Evolutionary conservation across 345 rosid genomes (phyloP).

Genomic region (Eutrema japonicum): DNA sequence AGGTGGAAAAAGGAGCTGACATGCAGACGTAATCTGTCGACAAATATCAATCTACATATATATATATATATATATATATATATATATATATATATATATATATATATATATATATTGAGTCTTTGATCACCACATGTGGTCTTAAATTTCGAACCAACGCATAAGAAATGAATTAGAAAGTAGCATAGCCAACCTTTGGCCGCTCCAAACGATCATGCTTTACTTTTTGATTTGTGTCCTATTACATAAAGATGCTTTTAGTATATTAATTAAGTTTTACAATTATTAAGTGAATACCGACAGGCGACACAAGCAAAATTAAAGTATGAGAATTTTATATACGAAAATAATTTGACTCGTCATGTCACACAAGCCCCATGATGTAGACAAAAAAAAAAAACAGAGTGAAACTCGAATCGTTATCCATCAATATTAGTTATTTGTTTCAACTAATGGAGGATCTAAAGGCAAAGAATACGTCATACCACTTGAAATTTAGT

Average conservation of each 20-base stretch:
- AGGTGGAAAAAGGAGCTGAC: slow-evolving; percentile 40
- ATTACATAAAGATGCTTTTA: slow-evolving; percentile 43
- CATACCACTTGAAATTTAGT: slow-evolving; percentile 56
- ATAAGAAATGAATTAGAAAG: slow-evolving; percentile 35
- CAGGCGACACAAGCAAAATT: slow-evolving; percentile 34
- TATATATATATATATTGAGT: slow-evolving; percentile 25
- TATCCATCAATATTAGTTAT: slow-evolving; percentile 59
- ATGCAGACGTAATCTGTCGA: slow-evolving; percentile 45
- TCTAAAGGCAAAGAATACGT: slow-evolving; percentile 54
- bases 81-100: too few relatives aligned
- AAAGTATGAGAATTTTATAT: slow-evolving; percentile 23
- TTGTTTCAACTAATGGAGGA: slow-evolving; percentile 55
- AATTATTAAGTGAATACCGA: slow-evolving; percentile 43
- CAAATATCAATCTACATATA: slow-evolving; percentile 31
- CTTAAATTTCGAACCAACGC: slow-evolving; percentile 43
- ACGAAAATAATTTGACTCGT: slow-evolving; percentile 37
- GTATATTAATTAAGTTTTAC: slow-evolving; percentile 18
- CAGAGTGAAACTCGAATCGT: slow-evolving; percentile 54
- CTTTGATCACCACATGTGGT: slow-evolving; percentile 44
- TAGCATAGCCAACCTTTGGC: slow-evolving; percentile 52
- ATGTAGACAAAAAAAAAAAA: neutral
- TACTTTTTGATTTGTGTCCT: slow-evolving; percentile 37
- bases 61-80: too few relatives aligned
- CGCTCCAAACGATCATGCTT: slow-evolving; percentile 53
- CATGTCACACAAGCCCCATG: slow-evolving; percentile 42